Percentiles rank a stretch among this genome's conserved stretches.
phyloP scores from a whole-genome alignment of 2,329 filamentous ascomycete genomes.

The Cladophialophora exuberans region DNA sequence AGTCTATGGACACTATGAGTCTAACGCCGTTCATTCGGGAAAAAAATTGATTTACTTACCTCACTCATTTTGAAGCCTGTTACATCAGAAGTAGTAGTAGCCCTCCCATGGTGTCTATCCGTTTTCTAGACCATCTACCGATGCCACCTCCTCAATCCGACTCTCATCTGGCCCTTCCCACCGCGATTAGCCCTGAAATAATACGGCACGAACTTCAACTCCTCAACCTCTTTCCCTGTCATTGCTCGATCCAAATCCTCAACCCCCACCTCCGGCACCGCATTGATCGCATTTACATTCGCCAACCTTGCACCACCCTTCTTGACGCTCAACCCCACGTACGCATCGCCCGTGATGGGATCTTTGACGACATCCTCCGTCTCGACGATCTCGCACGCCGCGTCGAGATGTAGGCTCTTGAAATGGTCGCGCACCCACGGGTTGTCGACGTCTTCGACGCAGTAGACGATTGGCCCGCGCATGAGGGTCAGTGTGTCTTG shows the following conservation, averaged over 20 bases:
- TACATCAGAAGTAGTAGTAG: too few species aligned
- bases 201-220: slow-evolving; percentile 59
- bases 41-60: too few species aligned
- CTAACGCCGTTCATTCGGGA: too few species aligned
- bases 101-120: background rate
- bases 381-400: slow-evolving; percentile 11
- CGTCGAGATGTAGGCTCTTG: slow-evolving; percentile 40
- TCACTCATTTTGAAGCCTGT: too few species aligned
- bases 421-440: slow-evolving; percentile 60
- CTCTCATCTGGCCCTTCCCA: slow-evolving; percentile 59
- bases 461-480: slow-evolving; percentile 64
- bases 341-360: slow-evolving; percentile 14
- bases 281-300: background rate
- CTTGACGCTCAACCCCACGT: slow-evolving; percentile 16
- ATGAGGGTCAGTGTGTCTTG: slow-evolving; percentile 59
- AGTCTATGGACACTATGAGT: too few species aligned
- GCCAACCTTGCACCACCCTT: slow-evolving; percentile 19
- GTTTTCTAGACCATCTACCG: too few species aligned
- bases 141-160: slow-evolving; percentile 36
- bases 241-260: background rate
- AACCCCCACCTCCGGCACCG: slow-evolving; percentile 11
- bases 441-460: slow-evolving; percentile 63
- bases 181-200: slow-evolving; percentile 59
- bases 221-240: slow-evolving; percentile 25
- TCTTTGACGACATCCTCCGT: slow-evolving; percentile 11